Evolutionary conservation across 371 early-diverging fungal genomes (phyloP), one percentile per base, ranked within the genome.

Genomic region (Mucor indicus): DNA sequence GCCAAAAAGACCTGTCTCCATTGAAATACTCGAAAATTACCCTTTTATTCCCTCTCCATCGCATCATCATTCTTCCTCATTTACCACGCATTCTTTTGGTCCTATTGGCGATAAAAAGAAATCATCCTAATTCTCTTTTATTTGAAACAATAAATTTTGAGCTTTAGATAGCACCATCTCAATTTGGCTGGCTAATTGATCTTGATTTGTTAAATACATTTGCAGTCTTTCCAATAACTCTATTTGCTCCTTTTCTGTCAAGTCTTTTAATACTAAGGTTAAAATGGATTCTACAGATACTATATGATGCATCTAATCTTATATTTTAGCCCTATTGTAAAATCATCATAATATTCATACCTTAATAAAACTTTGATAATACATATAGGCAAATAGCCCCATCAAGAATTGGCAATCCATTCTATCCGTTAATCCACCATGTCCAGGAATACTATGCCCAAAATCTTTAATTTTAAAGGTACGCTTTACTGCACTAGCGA

Each of bases 381-480:
- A 99, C 67, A 96, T 84, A 65, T 89, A 85, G 19, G 94, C 85
- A 73, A 98, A 98, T 19, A 92, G 63, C 0, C 92, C 96, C 98
- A 98, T 99, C 41, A 99, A 65, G 60, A 98, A 91, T 77, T 99
- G 99, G 64, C 94, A 91, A 55, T 97, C 98, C 84, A 99, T 93
- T 27, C 99, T 86, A 70, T 99, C 99, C 0, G 98, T 94, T 44
- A 99, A 73, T 12, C 99, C 99, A 48, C 99, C 99, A 57, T 98
- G 97, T 17, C 97, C 98, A 5, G 99, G 99, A 58, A 99, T 98
- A 33, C 89, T 86, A 51, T 92, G 85, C 12, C 96, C 95, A 67
- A 98, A 99, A 68, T 99, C 99, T 62, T 99, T 99, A 62, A 98
- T 88, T 48, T 96, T 92, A 76, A 97, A 98, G 0, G 97, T 96